Conservation (phyloP, 495 filamentous ascomycete genomes). For the Aspergillus carlsbadensis region DNA sequence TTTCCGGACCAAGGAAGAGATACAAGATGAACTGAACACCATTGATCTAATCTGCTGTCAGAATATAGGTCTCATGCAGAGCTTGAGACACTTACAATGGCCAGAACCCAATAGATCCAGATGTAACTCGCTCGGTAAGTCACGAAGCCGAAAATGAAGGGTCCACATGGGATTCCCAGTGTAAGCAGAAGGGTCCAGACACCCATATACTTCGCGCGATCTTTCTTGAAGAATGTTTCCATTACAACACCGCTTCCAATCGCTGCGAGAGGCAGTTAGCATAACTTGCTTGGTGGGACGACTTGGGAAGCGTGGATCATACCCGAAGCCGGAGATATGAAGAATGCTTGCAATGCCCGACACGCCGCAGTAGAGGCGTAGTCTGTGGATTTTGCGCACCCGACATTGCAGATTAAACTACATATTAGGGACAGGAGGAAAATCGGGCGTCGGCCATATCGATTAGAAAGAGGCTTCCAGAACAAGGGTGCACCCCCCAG, state of each 20-base stretch:
- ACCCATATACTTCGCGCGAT: constrained; percentile 53
- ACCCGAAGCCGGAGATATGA: constrained; percentile 46
- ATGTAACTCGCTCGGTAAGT: constrained; percentile 41
- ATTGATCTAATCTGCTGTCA: constrained; percentile 41
- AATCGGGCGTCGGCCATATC: constrained; percentile 52
- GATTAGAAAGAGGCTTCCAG: constrained; percentile 55
- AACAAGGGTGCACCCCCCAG: constrained; percentile 51
- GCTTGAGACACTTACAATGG: constrained; percentile 37
- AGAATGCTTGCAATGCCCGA: constrained; percentile 51
- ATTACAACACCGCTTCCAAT: constrained; percentile 54
- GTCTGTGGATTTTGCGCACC: constrained; percentile 42
- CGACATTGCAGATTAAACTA: constrained; percentile 46
- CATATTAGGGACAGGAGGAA: constrained; percentile 48
- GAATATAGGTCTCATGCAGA: not conserved
- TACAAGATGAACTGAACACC: constrained; percentile 52
- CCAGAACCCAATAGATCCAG: constrained; percentile 44
- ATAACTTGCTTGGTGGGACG: not conserved
- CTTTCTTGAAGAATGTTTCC: constrained; percentile 51
- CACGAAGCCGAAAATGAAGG: constrained; percentile 52
- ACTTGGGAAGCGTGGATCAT: not conserved
- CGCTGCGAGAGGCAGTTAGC: constrained; percentile 29
- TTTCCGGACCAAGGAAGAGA: constrained; percentile 57
- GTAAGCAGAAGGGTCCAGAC: constrained; percentile 56
- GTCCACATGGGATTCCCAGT: constrained; percentile 50
- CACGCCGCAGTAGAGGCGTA: constrained; percentile 47